phyloP scores from a whole-genome alignment of 805 yeast genomes.

The Candida ulmi region DNA sequence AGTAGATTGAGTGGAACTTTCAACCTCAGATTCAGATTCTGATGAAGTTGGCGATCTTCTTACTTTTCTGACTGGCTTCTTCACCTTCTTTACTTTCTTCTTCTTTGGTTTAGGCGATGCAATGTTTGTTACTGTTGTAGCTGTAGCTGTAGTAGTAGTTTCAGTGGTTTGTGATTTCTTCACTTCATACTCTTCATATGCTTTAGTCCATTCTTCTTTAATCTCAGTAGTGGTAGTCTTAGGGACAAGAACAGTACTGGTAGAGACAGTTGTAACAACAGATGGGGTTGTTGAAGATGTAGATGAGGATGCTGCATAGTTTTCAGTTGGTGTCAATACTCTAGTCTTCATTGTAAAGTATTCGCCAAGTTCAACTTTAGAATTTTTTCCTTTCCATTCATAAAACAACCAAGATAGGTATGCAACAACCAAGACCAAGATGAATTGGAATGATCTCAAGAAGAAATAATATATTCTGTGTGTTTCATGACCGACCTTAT shows the following conservation, averaged over 20 bases:
- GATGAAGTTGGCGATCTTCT: background rate
- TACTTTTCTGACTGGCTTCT: background rate
- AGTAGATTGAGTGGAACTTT: too few species aligned
- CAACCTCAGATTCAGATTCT: background rate
- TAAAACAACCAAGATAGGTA: slow-evolving; percentile 12
- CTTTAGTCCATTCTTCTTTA: background rate
- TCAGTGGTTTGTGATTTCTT: background rate
- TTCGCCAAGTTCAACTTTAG: slow-evolving; percentile 14
- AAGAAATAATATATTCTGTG: slow-evolving; percentile 20
- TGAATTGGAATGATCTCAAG: slow-evolving; percentile 14
- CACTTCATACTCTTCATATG: background rate
- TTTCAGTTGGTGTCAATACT: slow-evolving; percentile 7
- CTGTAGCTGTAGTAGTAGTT: background rate
- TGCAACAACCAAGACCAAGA: slow-evolving; percentile 5
- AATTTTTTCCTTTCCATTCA: slow-evolving; percentile 4
- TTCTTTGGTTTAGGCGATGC: background rate
- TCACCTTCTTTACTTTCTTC: background rate
- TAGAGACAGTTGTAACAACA: too few species aligned
- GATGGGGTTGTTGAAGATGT: background rate
- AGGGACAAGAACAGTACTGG: too few species aligned
- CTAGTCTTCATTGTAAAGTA: slow-evolving; percentile 19
- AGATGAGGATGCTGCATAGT: background rate
- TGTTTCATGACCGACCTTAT: slow-evolving; percentile 29
- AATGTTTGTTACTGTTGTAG: background rate
- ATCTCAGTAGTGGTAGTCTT: background rate